These are phyloP conservation scores for Arthroderma uncinatum DNA, from an alignment of 2,329 filamentous ascomycete species.

Conservation along the genomic window DNA sequence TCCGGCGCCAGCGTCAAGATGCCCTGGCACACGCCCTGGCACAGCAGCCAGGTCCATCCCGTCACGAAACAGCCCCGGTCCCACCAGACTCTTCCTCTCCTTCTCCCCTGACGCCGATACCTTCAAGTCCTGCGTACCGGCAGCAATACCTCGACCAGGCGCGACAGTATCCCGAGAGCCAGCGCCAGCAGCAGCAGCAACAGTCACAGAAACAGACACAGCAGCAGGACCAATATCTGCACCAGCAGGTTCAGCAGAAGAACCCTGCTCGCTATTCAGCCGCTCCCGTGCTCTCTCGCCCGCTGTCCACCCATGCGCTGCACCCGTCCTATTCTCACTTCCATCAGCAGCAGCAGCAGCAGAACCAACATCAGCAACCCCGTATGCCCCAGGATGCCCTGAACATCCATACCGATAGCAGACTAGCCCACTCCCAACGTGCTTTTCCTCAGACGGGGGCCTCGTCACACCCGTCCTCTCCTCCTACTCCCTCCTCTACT, in stretches of 20 bases:
- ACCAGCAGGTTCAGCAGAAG: not conserved
- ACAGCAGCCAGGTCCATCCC: constrained; percentile 4
- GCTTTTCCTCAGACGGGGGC: constrained; percentile 2
- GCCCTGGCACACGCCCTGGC: constrained; percentile 5
- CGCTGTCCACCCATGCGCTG: not conserved
- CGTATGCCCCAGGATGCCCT: constrained; percentile 3
- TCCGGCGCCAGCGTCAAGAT: constrained; percentile 3
- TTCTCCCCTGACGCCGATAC: not conserved
- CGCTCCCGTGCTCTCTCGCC: constrained; percentile 4
- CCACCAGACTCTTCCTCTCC: not conserved
- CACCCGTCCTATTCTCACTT: not conserved
- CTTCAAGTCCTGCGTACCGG: not conserved
- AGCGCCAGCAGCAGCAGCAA: not conserved
- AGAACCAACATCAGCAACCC: not conserved
- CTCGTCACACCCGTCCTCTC: not conserved
- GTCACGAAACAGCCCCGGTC: constrained; percentile 5
- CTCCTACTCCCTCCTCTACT: not conserved
- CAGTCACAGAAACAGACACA: too few species aligned
- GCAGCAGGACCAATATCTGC: not conserved
- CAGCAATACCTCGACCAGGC: not conserved
- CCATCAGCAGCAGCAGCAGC: not conserved
- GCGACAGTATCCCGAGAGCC: too few species aligned
- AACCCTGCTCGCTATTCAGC: constrained; percentile 2
- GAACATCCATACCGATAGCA: constrained; percentile 5
- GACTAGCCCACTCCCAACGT: constrained; percentile 3